Base-by-base conservation (phyloP, 108 stramenopile species). In the Pelagomonas calceolata region DNA sequence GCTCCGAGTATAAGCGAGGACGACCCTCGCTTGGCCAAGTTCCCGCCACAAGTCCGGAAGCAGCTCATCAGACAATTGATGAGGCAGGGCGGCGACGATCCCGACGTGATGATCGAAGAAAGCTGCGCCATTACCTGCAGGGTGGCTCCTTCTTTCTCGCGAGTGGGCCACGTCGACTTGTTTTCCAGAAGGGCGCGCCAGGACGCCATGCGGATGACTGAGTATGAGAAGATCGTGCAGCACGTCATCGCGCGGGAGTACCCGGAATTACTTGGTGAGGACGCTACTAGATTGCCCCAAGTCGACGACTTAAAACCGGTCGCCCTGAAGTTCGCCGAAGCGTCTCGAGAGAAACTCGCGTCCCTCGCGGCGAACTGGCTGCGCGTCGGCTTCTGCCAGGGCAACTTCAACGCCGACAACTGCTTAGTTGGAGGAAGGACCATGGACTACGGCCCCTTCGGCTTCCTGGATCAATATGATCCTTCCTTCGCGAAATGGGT, bases 371-470 rank as follows among this genome's bases (percentile, higher is more conserved):
- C 39, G 9, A 12, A 76, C 32, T 94, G 93, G 95, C 67, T 91
- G n/a, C 84, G 93, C 32, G 91, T 93, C 12, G 95, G 95, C 34
- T 97, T 94, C 82, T 82, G 86, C n/a, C 95, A 97, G 75, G 95
- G 94, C 5, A 93, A 94, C 71, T 91, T 95, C 75, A 97, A 97
- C 78, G 89, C 92, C 4, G 95, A 97, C 74, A 97, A 97, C 79
- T 86, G 89, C 68, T 66, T 91, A 16, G 72, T 97, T 0, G 82
- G 75, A 32, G 93, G 93, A 0, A 70, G 81, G 33, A 96, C 95
- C 4, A 92, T 97, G 88, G 94, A 96, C 73, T 95, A 95, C 72
- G 95, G 95, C 18, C 95, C 95, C 30, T 97, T 92, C 78, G 95
- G 95, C 4, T 95, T 88, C 69, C 78, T 94, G 80, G 95, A 97